These are phyloP conservation scores for Tinospora cordifolia DNA, from an alignment of 164 flowering plant genomes.

Conservation along the genomic window DNA sequence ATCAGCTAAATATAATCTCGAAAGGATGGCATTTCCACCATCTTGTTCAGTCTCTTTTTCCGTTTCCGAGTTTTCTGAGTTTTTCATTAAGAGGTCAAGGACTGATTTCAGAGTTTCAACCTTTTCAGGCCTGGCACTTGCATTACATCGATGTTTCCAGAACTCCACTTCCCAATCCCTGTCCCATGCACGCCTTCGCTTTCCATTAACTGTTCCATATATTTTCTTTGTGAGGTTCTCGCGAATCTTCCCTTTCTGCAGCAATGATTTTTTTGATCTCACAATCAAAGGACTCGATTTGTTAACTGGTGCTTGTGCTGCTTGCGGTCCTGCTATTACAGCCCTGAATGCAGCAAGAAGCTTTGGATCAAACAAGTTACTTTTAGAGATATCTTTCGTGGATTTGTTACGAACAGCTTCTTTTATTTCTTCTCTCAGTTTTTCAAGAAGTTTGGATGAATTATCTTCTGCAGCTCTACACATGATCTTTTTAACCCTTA, in stretches of 20 bases:
- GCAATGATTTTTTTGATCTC: constrained; percentile 48
- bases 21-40: constrained; percentile 52
- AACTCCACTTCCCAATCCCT: constrained; percentile 92
- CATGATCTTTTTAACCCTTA: constrained; percentile 91
- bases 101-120: constrained; percentile 78
- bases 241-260: constrained; percentile 84
- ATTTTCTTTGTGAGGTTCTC: constrained; percentile 87
- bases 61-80: constrained; percentile 28
- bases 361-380: constrained; percentile 56
- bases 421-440: constrained; percentile 70
- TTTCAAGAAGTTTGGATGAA: constrained; percentile 53
- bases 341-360: constrained; percentile 88
- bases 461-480: constrained; percentile 57
- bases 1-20: constrained; percentile 90
- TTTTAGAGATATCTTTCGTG: constrained; percentile 38
- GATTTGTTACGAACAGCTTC: constrained; percentile 69
- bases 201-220: constrained; percentile 65
- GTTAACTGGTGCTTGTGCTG: constrained; percentile 42
- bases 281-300: constrained; percentile 37
- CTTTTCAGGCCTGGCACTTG: constrained; percentile 54
- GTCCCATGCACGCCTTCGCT: constrained; percentile 74
- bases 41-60: constrained; percentile 29
- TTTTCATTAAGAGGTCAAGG: constrained; percentile 54
- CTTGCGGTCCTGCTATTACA: constrained; percentile 50
- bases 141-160: constrained; percentile 82